phyloP scores from a whole-genome alignment of 805 yeast species.

The Kazachstania viticola region DNA sequence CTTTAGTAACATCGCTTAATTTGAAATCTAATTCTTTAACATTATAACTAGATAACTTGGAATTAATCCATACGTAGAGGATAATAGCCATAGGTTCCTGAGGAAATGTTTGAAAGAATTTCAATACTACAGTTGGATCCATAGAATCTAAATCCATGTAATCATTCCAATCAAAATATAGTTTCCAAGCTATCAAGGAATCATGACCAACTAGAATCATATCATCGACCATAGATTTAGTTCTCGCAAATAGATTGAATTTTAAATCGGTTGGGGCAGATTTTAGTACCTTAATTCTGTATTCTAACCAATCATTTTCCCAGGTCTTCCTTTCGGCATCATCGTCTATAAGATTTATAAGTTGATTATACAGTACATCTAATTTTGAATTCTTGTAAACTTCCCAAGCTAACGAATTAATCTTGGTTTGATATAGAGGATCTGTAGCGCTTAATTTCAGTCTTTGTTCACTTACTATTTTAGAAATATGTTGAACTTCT shows the following conservation, averaged over 20 bases:
- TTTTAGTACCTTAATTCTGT: constrained; percentile 42
- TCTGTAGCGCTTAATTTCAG: constrained; percentile 36
- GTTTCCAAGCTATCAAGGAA: constrained; percentile 57
- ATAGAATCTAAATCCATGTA: constrained; percentile 36
- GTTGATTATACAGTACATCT: constrained; percentile 39
- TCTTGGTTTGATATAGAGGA: constrained; percentile 30
- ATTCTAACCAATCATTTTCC: constrained; percentile 52
- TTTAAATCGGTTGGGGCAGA: constrained; percentile 39
- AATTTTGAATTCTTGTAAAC: constrained; percentile 41
- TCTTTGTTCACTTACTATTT: constrained; percentile 34
- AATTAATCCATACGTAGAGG: constrained; percentile 49
- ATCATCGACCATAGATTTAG: constrained; percentile 52
- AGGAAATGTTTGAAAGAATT: constrained; percentile 46
- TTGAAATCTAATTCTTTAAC: constrained; percentile 12
- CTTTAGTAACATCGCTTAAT: neutral
- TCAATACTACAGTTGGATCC: constrained; percentile 35
- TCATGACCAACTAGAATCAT: constrained; percentile 58
- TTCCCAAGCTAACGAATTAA: constrained; percentile 33
- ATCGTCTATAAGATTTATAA: constrained; percentile 50
- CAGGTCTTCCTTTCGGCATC: constrained; percentile 44
- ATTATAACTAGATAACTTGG: constrained; percentile 59
- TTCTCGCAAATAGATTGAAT: constrained; percentile 27
- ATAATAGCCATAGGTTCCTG: constrained; percentile 50
- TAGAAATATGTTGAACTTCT: constrained; percentile 34
- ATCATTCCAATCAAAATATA: constrained; percentile 68